These are phyloP conservation scores for Tritrichomonas musculus DNA, from an alignment of 208 protist genomes.

Conservation along the genomic window DNA sequence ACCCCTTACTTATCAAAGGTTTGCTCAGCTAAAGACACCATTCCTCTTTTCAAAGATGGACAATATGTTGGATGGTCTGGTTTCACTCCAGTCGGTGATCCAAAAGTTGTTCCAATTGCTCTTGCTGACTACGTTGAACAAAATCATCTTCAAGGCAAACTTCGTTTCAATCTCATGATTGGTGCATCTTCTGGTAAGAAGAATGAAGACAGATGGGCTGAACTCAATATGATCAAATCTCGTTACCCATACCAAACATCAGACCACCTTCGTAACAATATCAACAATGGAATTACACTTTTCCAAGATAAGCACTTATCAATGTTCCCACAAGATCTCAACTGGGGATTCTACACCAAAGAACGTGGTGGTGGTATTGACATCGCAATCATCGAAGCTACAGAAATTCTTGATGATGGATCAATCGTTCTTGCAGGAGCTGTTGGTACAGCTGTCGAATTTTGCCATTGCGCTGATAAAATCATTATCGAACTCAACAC, in stretches of 20 bases:
- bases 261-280: neutral
- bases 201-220: neutral
- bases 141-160: neutral
- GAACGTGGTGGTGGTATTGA: neutral
- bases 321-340: neutral
- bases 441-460: neutral
- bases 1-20: neutral
- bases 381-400: neutral
- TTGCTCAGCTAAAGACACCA: neutral
- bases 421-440: neutral
- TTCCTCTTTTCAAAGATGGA: neutral
- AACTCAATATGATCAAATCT: neutral
- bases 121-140: neutral
- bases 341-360: neutral
- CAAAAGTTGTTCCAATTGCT: conserved; percentile 9
- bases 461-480: neutral
- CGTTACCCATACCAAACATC: neutral
- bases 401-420: neutral
- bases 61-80: neutral
- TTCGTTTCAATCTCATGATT: neutral
- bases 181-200: neutral
- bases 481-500: neutral
- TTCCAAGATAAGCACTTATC: neutral
- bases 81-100: conserved; percentile 14
- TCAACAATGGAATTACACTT: neutral